Base-by-base conservation (phyloP, 176 grass and related monocot genomes). In the Oryza meridionalis region DNA sequence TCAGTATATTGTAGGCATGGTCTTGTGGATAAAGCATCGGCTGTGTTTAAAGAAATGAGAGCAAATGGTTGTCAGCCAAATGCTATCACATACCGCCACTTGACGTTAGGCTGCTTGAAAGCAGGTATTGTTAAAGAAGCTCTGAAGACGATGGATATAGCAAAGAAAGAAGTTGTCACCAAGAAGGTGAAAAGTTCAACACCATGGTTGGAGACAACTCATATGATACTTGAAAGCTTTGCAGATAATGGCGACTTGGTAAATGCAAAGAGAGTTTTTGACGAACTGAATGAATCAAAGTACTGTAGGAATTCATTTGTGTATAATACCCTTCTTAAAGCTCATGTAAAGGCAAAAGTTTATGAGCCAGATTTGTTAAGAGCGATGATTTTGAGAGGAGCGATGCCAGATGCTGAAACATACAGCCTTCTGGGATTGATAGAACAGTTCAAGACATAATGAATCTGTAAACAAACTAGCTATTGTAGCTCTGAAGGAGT, bases 201-300 rank as follows among this genome's bases (percentile, higher is more conserved):
- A 73, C 93, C 96, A 16, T 95, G 96, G 96, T 84, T 95, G 91
- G 96, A 95, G 86, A 98, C 89, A 27, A 92, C 96, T 27, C 73
- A 90, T 53, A 90, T 95, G 91, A 26, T 98, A 43, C 87, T 98
- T 58, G 93, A 95, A 75, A 90, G 42, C 38, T 95, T 95, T 84
- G 83, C 91, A 58, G 79, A 94, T 33, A 90, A 92, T 74, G 93
- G 91, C 46, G 87, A 92, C 51, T 55, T 98, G 66, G 81, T 93
- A 88, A 89, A 87, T 86, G 86, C 88, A 77, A 95, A 92, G 82
- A 82, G 58, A 84, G 77, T 95, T 47, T 92, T 90, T 72, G 74
- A 82, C 81, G 96, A 95, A 87, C 83, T 98, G 46, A 95, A 90
- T 82, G 89, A 92, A 87, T 94, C 93, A 63, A 95, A 95, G 86